phyloP scores from a whole-genome alignment of 140 eudicot species.

The Oenanthe javanica region DNA sequence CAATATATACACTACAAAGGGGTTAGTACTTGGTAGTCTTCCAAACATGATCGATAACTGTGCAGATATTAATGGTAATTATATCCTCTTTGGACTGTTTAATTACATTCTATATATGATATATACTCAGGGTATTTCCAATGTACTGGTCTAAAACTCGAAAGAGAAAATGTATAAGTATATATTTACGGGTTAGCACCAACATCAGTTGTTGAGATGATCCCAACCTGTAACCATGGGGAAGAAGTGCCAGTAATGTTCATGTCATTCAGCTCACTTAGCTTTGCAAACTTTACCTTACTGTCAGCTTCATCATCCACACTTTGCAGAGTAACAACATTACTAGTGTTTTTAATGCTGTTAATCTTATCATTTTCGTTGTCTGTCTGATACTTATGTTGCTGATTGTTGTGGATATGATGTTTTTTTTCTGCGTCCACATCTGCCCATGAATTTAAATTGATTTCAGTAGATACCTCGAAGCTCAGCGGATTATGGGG shows the following conservation, averaged over 20 bases:
- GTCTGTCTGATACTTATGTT: neutral
- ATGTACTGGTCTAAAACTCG: neutral
- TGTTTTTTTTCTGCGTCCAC: conserved; percentile 22
- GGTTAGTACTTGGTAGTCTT: neutral
- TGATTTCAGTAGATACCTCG: conserved; percentile 65
- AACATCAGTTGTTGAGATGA: conserved; percentile 46
- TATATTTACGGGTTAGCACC: conserved; percentile 30
- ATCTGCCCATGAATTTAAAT: conserved; percentile 42
- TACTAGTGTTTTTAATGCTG: conserved; percentile 16
- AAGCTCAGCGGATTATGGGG: conserved; percentile 43
- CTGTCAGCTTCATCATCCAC: conserved; percentile 90
- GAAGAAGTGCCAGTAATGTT: conserved; percentile 32
- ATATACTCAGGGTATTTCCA: conserved; percentile 1
- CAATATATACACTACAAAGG: neutral
- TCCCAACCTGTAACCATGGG: conserved; percentile 92
- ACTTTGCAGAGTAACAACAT: conserved; percentile 17
- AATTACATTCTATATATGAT: conserved; percentile 2
- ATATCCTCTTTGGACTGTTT: neutral
- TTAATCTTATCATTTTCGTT: conserved; percentile 10
- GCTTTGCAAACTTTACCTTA: conserved; percentile 62
- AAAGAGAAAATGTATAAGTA: neutral
- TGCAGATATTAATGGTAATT: neutral
- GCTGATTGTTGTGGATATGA: neutral
- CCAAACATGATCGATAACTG: neutral
- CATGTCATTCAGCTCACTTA: conserved; percentile 66